Percentiles rank a stretch among this genome's conserved stretches.
phyloP scores from a whole-genome alignment of 2,329 filamentous ascomycete genomes.

The Teratosphaeria epicoccoides region DNA sequence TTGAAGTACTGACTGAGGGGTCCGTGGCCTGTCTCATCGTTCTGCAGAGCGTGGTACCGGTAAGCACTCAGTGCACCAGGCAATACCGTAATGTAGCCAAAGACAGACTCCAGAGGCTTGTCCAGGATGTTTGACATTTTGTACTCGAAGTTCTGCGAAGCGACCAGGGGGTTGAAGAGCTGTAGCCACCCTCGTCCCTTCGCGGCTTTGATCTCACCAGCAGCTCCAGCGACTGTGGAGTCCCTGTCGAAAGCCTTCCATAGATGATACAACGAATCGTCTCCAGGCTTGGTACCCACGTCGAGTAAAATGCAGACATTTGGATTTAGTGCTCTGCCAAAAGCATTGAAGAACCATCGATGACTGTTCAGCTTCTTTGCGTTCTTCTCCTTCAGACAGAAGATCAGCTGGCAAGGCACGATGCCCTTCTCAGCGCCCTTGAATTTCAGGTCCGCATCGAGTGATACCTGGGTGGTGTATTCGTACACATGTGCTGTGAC shows the following conservation, averaged over 20 bases:
- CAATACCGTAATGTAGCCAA: conserved; percentile 95
- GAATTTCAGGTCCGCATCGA: conserved; percentile 93
- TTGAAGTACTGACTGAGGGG: conserved; percentile 98
- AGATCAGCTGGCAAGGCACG: conserved; percentile 94
- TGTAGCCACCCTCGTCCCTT: conserved; percentile 77
- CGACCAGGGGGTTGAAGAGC: conserved; percentile 85
- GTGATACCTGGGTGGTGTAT: conserved; percentile 94
- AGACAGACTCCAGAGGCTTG: conserved; percentile 92
- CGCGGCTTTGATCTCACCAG: conserved; percentile 95
- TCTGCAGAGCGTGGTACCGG: conserved; percentile 89
- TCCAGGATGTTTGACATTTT: conserved; percentile 99
- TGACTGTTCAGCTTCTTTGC: conserved; percentile 97
- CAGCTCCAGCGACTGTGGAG: conserved; percentile 92
- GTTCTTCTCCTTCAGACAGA: conserved; percentile 97
- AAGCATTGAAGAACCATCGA: conserved; percentile 98
- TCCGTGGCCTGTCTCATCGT: conserved; percentile 89
- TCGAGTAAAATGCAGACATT: conserved; percentile 96
- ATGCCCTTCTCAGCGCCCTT: conserved; percentile 99
- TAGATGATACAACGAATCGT: conserved; percentile 87
- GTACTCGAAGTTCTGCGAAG: conserved; percentile 98
- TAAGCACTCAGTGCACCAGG: conserved; percentile 93
- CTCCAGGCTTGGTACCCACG: conserved; percentile 83
- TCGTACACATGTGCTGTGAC: conserved; percentile 97
- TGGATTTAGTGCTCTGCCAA: conserved; percentile 81
- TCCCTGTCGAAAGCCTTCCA: conserved; percentile 99